phyloP scores from a whole-genome alignment of 2,329 filamentous ascomycete genomes.

The Epichloe sylvatica region DNA sequence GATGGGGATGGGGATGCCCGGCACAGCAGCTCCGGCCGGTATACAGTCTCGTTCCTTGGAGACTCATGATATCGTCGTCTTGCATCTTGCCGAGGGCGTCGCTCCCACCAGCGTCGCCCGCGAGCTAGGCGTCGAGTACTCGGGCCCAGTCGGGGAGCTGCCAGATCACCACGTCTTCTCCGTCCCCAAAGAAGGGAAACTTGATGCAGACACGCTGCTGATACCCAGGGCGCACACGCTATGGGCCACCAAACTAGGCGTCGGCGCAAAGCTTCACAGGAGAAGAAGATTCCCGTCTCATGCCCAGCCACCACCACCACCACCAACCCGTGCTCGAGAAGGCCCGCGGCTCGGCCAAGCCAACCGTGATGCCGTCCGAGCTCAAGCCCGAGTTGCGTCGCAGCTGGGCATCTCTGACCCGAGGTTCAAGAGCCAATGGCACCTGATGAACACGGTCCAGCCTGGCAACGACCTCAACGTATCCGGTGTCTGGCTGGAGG shows the following conservation, averaged over 20 bases:
- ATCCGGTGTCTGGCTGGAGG: background rate
- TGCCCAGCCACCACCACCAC: background rate
- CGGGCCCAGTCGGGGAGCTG: background rate
- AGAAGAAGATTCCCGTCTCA: background rate
- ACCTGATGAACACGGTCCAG: background rate
- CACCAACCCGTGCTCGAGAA: background rate
- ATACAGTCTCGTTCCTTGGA: background rate
- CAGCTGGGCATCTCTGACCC: background rate
- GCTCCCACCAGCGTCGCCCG: background rate
- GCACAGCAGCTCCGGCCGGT: background rate
- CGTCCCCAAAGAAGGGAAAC: background rate
- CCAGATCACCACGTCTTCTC: background rate
- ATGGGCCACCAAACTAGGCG: background rate
- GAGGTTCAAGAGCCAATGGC: background rate
- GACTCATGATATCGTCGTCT: background rate
- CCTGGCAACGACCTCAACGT: background rate
- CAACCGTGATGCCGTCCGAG: background rate
- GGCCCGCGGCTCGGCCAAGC: background rate
- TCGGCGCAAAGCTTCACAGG: background rate
- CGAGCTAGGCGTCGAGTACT: background rate
- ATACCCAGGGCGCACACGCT: too few relatives aligned
- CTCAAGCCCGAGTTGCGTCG: background rate
- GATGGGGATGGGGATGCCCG: background rate
- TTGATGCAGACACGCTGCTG: background rate
- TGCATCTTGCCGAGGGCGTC: background rate